These are phyloP conservation scores for Datisca glomerata DNA, from an alignment of 306 rosid species.

Conservation along the genomic window DNA sequence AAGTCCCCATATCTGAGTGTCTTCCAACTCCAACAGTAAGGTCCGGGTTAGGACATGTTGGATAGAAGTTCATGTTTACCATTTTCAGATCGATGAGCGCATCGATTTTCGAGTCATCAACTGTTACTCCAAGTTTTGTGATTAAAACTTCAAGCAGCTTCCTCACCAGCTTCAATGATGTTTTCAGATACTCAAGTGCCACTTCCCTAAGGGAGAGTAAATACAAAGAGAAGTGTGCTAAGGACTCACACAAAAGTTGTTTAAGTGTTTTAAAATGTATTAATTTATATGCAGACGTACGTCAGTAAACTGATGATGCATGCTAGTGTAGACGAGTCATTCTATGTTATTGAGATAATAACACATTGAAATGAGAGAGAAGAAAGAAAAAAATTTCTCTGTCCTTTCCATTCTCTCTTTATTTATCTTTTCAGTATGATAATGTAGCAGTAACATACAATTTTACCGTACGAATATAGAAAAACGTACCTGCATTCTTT, in stretches of 20 bases:
- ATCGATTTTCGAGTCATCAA: constrained; percentile 32
- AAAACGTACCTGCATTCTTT: constrained; percentile 34
- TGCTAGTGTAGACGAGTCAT: no score
- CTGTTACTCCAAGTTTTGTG: constrained; percentile 25
- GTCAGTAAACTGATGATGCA: no score
- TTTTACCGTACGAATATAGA: no score
- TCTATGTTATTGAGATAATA: no score
- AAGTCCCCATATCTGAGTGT: constrained; percentile 50
- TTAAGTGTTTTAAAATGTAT: not conserved
- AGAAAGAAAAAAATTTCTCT: no score
- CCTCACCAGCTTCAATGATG: constrained; percentile 26
- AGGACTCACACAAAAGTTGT: not conserved
- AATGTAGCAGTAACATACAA: no score
- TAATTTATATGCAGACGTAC: no score
- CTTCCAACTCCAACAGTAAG: constrained; percentile 65
- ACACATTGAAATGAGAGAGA: no score
- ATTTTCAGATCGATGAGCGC: constrained; percentile 18
- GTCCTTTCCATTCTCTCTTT: no score
- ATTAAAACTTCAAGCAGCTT: constrained; percentile 24
- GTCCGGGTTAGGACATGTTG: constrained; percentile 63
- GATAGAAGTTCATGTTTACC: constrained; percentile 60
- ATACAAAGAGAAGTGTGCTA: not conserved
- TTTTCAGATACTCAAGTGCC: constrained; percentile 40
- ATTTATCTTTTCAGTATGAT: no score
- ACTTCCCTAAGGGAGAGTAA: constrained; percentile 21